A percentile compares a stretch with the other conserved stretches of the same genome.
phyloP scores from a whole-genome alignment of 768 basidiomycete genomes.

The Cantharellus anzutake region DNA sequence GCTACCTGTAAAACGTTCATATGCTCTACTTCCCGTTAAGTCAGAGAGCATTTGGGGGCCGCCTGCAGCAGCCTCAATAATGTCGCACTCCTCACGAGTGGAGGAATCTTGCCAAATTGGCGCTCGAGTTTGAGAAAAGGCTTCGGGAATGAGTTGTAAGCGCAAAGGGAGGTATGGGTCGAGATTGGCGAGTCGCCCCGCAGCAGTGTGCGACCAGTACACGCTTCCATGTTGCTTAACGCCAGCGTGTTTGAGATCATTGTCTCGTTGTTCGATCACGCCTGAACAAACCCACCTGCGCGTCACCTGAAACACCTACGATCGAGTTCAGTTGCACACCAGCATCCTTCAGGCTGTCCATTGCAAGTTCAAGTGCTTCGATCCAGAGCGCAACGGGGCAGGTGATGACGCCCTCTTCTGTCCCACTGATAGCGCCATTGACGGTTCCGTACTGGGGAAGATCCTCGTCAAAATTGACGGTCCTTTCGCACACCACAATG shows the following conservation, averaged over 20 bases:
- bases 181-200: slow-evolving; percentile 31
- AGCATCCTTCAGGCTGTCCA: slow-evolving; percentile 38
- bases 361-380: slow-evolving; percentile 65
- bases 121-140: slow-evolving; percentile 46
- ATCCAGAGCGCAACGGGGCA: slow-evolving; percentile 72
- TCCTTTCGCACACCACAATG: slow-evolving; percentile 41
- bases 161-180: slow-evolving; percentile 31
- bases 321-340: slow-evolving; percentile 40
- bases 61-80: slow-evolving; percentile 46
- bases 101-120: slow-evolving; percentile 92
- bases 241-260: no score
- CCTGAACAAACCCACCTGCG: slow-evolving; percentile 32
- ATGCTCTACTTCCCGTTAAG: slow-evolving; percentile 64
- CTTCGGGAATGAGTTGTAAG: slow-evolving; percentile 37
- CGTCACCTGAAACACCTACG: slow-evolving; percentile 53
- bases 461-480: slow-evolving; percentile 67
- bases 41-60: slow-evolving; percentile 54
- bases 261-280: no score
- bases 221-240: slow-evolving; percentile 71
- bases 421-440: slow-evolving; percentile 46
- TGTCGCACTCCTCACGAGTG: slow-evolving; percentile 52
- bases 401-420: slow-evolving; percentile 47
- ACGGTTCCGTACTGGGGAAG: slow-evolving; percentile 46
- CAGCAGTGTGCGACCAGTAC: slow-evolving; percentile 50
- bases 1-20: slow-evolving; percentile 74